phyloP scores from a whole-genome alignment of 495 filamentous ascomycete genomes.

The Xylaria cubensis region DNA sequence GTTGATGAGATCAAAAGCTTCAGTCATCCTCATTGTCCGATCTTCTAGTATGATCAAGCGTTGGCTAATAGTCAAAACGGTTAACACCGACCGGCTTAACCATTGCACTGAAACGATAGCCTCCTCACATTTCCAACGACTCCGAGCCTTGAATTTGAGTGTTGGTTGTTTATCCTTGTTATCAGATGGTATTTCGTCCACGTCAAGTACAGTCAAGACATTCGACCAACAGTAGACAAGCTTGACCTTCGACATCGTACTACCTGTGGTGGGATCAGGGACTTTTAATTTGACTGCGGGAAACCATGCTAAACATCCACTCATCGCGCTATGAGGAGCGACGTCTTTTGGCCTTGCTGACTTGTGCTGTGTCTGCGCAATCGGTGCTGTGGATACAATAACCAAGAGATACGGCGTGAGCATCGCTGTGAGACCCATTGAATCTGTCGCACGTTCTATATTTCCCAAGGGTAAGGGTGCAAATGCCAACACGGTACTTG shows the following conservation, averaged over 20 bases:
- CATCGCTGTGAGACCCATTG: slow-evolving; percentile 91
- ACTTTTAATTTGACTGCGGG: slow-evolving; percentile 91
- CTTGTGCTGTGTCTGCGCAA: slow-evolving; percentile 96
- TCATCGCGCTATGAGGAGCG: slow-evolving; percentile 86
- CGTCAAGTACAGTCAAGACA: slow-evolving; percentile 87
- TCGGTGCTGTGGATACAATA: slow-evolving; percentile 93
- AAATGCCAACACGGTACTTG: slow-evolving; percentile 94
- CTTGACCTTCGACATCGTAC: slow-evolving; percentile 73
- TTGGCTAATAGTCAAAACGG: slow-evolving; percentile 91
- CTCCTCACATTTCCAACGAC: slow-evolving; percentile 92
- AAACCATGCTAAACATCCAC: slow-evolving; percentile 95
- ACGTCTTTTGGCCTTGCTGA: slow-evolving; percentile 88
- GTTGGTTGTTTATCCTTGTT: slow-evolving; percentile 72
- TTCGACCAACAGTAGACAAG: slow-evolving; percentile 99
- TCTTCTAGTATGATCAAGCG: slow-evolving; percentile 93
- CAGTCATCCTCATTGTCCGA: slow-evolving; percentile 82
- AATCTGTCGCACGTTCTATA: slow-evolving; percentile 84
- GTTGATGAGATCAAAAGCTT: slow-evolving; percentile 89
- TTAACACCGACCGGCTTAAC: slow-evolving; percentile 92
- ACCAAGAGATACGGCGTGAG: slow-evolving; percentile 95
- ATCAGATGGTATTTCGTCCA: slow-evolving; percentile 74
- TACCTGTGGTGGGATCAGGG: slow-evolving; percentile 61
- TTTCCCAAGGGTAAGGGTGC: slow-evolving; percentile 90
- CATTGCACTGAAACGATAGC: slow-evolving; percentile 97
- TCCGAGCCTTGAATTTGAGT: slow-evolving; percentile 81